phyloP scores from a whole-genome alignment of 1,139 yeast genomes.

The Saccharomycopsis phalli region DNA sequence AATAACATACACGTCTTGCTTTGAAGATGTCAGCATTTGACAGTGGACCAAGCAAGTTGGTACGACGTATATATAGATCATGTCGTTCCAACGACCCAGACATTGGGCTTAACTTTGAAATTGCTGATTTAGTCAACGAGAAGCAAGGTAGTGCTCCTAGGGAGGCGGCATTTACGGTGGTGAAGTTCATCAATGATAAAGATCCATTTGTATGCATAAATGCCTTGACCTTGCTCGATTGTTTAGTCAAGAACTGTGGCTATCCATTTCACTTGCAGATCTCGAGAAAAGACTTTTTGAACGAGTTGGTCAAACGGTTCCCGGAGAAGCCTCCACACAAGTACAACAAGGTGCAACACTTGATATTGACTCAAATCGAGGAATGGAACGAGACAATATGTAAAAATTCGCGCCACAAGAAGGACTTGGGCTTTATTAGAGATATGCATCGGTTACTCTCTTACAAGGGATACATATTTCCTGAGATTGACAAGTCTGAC shows the following conservation, averaged over 20 bases:
- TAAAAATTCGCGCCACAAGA: constrained; percentile 80
- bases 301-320: constrained; percentile 84
- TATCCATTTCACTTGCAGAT: constrained; percentile 94
- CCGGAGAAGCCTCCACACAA: constrained; percentile 93
- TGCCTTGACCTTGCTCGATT: constrained; percentile 60
- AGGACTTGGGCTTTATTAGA: constrained; percentile 82
- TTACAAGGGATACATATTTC: constrained; percentile 86
- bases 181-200: constrained; percentile 69
- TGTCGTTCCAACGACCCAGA: constrained; percentile 92
- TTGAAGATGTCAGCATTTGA: neutral
- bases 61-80: constrained; percentile 63
- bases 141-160: constrained; percentile 88
- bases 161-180: constrained; percentile 90
- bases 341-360: constrained; percentile 73
- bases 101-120: constrained; percentile 77
- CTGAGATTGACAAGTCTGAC: constrained; percentile 83
- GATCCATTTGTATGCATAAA: constrained; percentile 70
- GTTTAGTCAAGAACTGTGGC: constrained; percentile 93
- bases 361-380: constrained; percentile 83
- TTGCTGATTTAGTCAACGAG: constrained; percentile 86
- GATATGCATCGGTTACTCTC: constrained; percentile 91
- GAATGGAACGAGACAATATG: constrained; percentile 98
- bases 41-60: constrained; percentile 31
- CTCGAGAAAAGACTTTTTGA: constrained; percentile 87
- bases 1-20: too few relatives aligned